Evolutionary conservation across 1,284 basidiomycete species (phyloP), one percentile per base, ranked within the genome.

Genomic region (Coniferiporia sulphurascens): DNA sequence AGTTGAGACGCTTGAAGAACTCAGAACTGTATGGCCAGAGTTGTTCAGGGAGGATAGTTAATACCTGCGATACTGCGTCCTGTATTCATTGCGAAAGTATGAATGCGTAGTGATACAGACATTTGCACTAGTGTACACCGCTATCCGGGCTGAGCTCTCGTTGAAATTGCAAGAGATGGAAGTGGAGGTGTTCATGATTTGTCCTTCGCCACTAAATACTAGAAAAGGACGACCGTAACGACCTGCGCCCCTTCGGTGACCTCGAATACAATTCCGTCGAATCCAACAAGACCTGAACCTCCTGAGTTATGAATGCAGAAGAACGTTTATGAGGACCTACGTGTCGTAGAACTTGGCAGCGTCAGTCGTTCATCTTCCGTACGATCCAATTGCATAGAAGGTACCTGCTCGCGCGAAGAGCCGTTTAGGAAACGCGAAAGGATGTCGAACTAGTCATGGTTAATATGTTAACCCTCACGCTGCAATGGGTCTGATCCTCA

Each of bases 321-420:
- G 34, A 12, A 46, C 50, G 21, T 10, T 41, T 4, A 35, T n/a
- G 8, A 68, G 53, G 3, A 64, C 87, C 74, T 71, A 91, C 89
- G 76, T n/a, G 87, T 89, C 13, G 81, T 81, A n/a, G 87, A 75
- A 64, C 79, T 84, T 3, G 85, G 86, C n/a, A 91, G 68, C 1
- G 81, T 87, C 27, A 91, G 73, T 43, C 83, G 77, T 55, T 93
- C 89, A 54, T 93, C 90, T 62, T 90, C 89, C 3, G 88, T 86
- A 54, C 92, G 81, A 70, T 95, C 89, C n/a, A 93, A 80, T 34
- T 86, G 76, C 93, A 95, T 95, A 0, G 88, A 89, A 1, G 87
- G 86, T 8, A 87, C 84, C 15, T 81, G 75, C 65, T 87, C 85
- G 21, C 78, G 78, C 8, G 87, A 58, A 41, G 57, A 48, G 45